Percentiles rank a stretch among this genome's conserved stretches.
Evolutionary conservation across 352 stramenopile genomes (phyloP).

Genomic region (Plasmopara muralis): DNA sequence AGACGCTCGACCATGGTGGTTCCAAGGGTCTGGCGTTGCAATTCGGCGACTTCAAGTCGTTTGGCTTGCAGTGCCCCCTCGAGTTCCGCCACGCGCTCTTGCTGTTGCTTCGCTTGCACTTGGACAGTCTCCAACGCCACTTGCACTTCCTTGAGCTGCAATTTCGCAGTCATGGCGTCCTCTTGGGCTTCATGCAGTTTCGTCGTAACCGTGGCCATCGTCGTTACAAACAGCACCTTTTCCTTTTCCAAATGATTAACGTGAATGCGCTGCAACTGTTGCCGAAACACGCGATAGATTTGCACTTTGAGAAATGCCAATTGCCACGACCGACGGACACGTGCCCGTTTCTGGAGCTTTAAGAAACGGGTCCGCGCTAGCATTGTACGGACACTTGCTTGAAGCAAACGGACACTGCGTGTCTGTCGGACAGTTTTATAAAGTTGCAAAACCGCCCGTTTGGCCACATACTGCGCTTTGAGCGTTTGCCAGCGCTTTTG

Average conservation of each 20-base stretch:
- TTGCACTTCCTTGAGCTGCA: slow-evolving; percentile 53
- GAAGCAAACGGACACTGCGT: slow-evolving; percentile 56
- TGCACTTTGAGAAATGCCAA: slow-evolving; percentile 58
- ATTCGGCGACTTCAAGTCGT: slow-evolving; percentile 42
- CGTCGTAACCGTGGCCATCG: slow-evolving; percentile 33
- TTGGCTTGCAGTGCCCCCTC: slow-evolving; percentile 48
- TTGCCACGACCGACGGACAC: slow-evolving; percentile 65
- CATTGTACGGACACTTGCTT: slow-evolving; percentile 56
- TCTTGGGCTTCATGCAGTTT: slow-evolving; percentile 35
- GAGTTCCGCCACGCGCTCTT: slow-evolving; percentile 48
- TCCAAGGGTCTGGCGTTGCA: slow-evolving; percentile 31
- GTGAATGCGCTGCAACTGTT: slow-evolving; percentile 61
- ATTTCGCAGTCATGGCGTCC: slow-evolving; percentile 37
- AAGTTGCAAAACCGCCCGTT: slow-evolving; percentile 77
- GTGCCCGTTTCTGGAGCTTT: slow-evolving; percentile 53
- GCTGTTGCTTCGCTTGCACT: slow-evolving; percentile 49
- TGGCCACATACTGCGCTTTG: slow-evolving; percentile 59
- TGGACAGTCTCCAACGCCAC: slow-evolving; percentile 45
- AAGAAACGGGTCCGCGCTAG: slow-evolving; percentile 60
- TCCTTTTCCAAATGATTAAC: slow-evolving; percentile 65
- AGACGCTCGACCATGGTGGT: slow-evolving; percentile 52
- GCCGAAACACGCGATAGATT: slow-evolving; percentile 45
- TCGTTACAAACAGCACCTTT: slow-evolving; percentile 39
- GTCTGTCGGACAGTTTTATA: slow-evolving; percentile 56
- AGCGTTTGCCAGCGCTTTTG: slow-evolving; percentile 84